phyloP scores from a whole-genome alignment of 495 filamentous ascomycete genomes.

The Xeromyces bisporus region DNA sequence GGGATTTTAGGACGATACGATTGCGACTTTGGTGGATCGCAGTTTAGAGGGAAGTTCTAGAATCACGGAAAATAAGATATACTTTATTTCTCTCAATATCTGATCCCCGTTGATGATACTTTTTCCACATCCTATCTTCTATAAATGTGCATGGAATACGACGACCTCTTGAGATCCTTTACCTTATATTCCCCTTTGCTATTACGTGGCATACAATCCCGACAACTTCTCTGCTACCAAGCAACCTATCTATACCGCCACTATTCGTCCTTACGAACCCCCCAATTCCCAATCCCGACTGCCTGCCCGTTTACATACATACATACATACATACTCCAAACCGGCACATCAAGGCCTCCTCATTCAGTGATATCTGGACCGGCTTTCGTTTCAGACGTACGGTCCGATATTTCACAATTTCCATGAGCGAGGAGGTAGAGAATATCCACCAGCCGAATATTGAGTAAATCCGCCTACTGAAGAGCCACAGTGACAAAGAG shows the following conservation, averaged over 20 bases:
- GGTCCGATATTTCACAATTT: conserved; percentile 8
- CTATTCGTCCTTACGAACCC: neutral
- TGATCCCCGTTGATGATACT: too few species aligned
- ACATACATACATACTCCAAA: conserved; percentile 1
- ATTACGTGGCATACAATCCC: too few species aligned
- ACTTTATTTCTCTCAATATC: neutral
- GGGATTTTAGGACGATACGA: neutral
- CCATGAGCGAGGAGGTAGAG: conserved; percentile 31
- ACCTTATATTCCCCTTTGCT: too few species aligned
- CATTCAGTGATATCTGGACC: conserved; percentile 13
- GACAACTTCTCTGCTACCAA: too few species aligned
- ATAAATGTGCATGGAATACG: conserved; percentile 20
- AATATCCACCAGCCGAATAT: conserved; percentile 5
- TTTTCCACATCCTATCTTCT: neutral
- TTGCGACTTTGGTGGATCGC: neutral
- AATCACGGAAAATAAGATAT: neutral
- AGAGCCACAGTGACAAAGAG: conserved; percentile 66
- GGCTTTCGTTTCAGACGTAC: conserved; percentile 9
- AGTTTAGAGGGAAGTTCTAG: neutral
- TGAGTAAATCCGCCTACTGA: conserved; percentile 46
- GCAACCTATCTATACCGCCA: too few species aligned
- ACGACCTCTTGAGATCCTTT: too few species aligned
- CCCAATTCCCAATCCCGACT: too few species aligned
- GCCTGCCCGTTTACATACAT: neutral
- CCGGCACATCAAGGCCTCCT: conserved; percentile 29